Conservation (phyloP, 345 rosid genomes). For the Gossypioides kirkii region DNA sequence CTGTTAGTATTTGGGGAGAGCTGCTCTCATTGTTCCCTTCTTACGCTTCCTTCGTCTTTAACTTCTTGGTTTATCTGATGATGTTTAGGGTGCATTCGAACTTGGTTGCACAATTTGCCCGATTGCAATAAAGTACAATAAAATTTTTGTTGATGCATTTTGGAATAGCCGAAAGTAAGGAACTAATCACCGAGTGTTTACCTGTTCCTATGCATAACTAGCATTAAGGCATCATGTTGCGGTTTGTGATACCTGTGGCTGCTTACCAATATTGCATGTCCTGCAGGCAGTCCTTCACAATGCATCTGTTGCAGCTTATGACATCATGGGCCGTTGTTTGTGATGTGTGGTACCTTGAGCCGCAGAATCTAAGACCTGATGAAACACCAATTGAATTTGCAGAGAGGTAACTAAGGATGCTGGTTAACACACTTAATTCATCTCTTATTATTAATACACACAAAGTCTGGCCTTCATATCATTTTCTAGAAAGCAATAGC, state of each 20-base stretch:
- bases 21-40: background rate
- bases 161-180: conserved; percentile 97
- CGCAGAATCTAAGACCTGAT: conserved; percentile 75
- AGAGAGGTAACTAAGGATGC: conserved; percentile 53
- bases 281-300: conserved; percentile 92
- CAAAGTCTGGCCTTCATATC: background rate
- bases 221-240: background rate
- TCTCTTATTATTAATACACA: background rate
- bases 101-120: conserved; percentile 94
- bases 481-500: background rate
- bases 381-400: conserved; percentile 96
- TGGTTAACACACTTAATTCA: background rate
- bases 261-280: conserved; percentile 8
- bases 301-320: conserved; percentile 96
- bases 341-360: conserved; percentile 98
- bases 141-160: conserved; percentile 95
- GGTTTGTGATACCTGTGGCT: background rate
- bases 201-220: background rate
- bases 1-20: conserved; percentile 2
- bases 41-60: conserved; percentile 2
- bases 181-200: background rate
- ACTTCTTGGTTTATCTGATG: conserved; percentile 24
- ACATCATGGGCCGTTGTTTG: conserved; percentile 99
- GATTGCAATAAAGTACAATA: conserved; percentile 88
- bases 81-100: conserved; percentile 88